Conservation (phyloP, 2,329 filamentous ascomycete genomes). For the Madurella mycetomatis region DNA sequence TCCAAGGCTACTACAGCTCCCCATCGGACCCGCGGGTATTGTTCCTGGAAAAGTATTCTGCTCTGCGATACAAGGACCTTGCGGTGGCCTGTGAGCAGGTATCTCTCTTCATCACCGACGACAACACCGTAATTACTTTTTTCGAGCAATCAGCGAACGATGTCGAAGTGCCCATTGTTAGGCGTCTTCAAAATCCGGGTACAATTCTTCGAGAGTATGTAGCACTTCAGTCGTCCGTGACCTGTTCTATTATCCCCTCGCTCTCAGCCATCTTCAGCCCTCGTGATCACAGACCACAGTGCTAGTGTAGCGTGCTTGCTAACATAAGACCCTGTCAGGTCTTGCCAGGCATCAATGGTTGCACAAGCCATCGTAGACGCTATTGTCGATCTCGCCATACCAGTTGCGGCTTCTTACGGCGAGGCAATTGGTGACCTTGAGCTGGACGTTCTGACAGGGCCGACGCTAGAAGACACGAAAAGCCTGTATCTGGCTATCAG, state of each 20-base stretch:
- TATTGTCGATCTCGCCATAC: slow-evolving; percentile 86
- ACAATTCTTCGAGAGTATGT: slow-evolving; percentile 69
- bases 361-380: slow-evolving; percentile 89
- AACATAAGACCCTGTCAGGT: slow-evolving; percentile 34
- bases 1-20: slow-evolving; percentile 80
- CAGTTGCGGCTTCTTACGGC: slow-evolving; percentile 77
- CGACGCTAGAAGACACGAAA: slow-evolving; percentile 73
- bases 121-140: slow-evolving; percentile 93
- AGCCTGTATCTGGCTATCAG: slow-evolving; percentile 74
- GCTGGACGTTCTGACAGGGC: slow-evolving; percentile 83
- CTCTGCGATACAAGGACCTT: slow-evolving; percentile 63
- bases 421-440: slow-evolving; percentile 87
- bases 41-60: slow-evolving; percentile 84
- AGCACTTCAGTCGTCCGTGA: too few species aligned
- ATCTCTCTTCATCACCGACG: slow-evolving; percentile 78
- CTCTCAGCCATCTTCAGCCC: too few species aligned
- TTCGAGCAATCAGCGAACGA: slow-evolving; percentile 88
- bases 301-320: slow-evolving; percentile 1
- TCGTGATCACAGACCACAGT: too few species aligned
- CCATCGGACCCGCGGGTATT: slow-evolving; percentile 78
- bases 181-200: slow-evolving; percentile 68
- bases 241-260: too few species aligned
- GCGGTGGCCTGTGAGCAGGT: slow-evolving; percentile 89
- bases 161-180: slow-evolving; percentile 77
- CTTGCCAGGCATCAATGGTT: slow-evolving; percentile 84